phyloP scores from a whole-genome alignment of 306 rosid species.

The Cucurbita moschata region DNA sequence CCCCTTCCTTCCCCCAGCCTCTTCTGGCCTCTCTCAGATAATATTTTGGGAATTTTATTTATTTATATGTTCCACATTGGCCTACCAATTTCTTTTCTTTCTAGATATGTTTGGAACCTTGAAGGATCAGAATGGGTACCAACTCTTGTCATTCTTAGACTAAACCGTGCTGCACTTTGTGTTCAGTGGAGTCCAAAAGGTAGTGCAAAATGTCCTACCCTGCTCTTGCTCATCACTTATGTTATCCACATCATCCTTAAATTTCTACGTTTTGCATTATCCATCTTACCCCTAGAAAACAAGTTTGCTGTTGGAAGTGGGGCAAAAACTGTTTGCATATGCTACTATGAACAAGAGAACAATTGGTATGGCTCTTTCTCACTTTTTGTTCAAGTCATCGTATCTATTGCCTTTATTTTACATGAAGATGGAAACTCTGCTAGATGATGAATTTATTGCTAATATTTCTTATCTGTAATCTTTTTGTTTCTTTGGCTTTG shows the following conservation, averaged over 20 bases:
- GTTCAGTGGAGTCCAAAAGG: constrained; percentile 98
- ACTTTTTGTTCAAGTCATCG: background rate
- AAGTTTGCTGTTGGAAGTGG: constrained; percentile 99
- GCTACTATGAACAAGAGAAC: constrained; percentile 95
- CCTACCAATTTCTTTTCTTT: background rate
- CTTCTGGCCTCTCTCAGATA: background rate
- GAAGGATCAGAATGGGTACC: constrained; percentile 95
- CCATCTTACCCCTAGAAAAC: constrained; percentile 44
- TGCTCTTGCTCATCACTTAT: constrained; percentile 2
- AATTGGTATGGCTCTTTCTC: constrained; percentile 42
- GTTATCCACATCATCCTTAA: background rate
- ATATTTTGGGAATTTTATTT: background rate
- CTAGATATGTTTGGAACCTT: constrained; percentile 89
- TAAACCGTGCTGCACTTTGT: constrained; percentile 95
- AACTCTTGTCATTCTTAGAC: constrained; percentile 82
- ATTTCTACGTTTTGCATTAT: background rate
- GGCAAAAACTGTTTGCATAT: constrained; percentile 84
- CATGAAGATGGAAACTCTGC: background rate
- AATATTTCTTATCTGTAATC: background rate
- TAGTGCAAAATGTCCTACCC: constrained; percentile 15
- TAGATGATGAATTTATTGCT: background rate
- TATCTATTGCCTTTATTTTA: background rate
- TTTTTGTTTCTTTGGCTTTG: background rate
- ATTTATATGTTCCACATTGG: background rate
- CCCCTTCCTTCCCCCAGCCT: background rate